These are phyloP conservation scores for Cryptococcus hybrid DNA, from an alignment of 1,284 basidiomycete genomes.

Conservation along the genomic window DNA sequence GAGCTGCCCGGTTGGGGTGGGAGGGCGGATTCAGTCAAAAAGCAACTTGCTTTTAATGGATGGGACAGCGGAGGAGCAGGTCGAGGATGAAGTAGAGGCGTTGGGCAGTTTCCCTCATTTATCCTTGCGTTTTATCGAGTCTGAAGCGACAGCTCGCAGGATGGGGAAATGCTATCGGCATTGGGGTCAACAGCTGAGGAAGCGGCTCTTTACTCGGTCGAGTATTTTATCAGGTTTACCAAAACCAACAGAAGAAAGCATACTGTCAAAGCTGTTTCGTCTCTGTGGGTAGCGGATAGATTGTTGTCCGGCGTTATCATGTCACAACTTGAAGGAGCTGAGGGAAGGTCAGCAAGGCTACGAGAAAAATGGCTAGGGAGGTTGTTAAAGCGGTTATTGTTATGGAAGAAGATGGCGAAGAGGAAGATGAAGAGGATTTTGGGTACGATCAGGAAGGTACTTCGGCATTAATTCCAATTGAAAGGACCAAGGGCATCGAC, in stretches of 20 bases:
- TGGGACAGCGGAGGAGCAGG: conserved; percentile 29
- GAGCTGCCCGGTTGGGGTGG: conserved; percentile 48
- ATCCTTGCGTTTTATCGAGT: conserved; percentile 62
- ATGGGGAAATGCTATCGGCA: conserved; percentile 68
- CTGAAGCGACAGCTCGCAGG: conserved; percentile 57
- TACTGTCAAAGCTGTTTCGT: conserved; percentile 60
- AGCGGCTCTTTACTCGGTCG: conserved; percentile 66
- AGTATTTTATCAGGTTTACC: conserved; percentile 72
- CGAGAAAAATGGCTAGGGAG: conserved; percentile 63
- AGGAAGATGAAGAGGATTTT: conserved; percentile 55
- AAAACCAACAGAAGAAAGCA: conserved; percentile 34
- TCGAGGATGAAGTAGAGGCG: conserved; percentile 16
- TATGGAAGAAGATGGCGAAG: conserved; percentile 68
- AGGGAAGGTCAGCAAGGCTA: conserved; percentile 50
- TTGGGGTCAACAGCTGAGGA: conserved; percentile 68
- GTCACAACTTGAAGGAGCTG: conserved; percentile 40
- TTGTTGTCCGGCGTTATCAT: conserved; percentile 69
- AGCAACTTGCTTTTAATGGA: conserved; percentile 22
- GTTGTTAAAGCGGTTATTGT: conserved; percentile 64
- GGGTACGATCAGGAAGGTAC: conserved; percentile 13
- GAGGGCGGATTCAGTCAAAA: conserved; percentile 20
- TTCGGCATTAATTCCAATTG: conserved; percentile 50
- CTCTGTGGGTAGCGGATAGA: conserved; percentile 76
- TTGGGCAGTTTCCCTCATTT: conserved; percentile 47
- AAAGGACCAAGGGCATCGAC: conserved; percentile 60